A percentile compares a stretch with the other conserved stretches of the same genome.
phyloP scores from a whole-genome alignment of 768 basidiomycete genomes.

The Calocybe cyanea region DNA sequence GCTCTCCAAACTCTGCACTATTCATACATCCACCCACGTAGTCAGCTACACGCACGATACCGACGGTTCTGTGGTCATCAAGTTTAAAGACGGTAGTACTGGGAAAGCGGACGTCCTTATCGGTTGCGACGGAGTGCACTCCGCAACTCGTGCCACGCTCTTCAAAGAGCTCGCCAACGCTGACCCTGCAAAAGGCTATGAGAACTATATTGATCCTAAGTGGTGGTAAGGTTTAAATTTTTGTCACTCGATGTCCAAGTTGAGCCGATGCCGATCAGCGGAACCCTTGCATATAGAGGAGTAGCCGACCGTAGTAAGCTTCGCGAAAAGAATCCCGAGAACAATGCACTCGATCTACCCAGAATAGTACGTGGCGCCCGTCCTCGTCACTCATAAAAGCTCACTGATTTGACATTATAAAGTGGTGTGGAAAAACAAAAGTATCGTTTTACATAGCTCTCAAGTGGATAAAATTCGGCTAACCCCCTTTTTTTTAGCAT shows the following conservation, averaged over 20 bases:
- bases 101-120: slow-evolving; percentile 32
- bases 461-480: too few relatives aligned
- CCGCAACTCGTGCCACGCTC: slow-evolving; percentile 17
- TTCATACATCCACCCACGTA: slow-evolving; percentile 22
- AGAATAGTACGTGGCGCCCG: slow-evolving; percentile 6
- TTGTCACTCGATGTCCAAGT: too few relatives aligned
- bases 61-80: slow-evolving; percentile 13
- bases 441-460: too few relatives aligned
- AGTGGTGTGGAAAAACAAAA: slow-evolving; percentile 12
- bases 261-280: too few relatives aligned
- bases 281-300: slow-evolving; percentile 5
- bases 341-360: background rate
- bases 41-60: slow-evolving; percentile 9
- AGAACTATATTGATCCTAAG: slow-evolving; percentile 4
- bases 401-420: too few relatives aligned
- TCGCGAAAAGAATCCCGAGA: background rate
- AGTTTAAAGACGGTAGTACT: slow-evolving; percentile 22
- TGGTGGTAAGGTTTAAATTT: slow-evolving; percentile 7
- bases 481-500: slow-evolving; percentile 15
- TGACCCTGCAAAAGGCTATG: background rate
- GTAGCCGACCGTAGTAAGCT: slow-evolving; percentile 1
- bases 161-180: slow-evolving; percentile 6
- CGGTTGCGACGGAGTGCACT: slow-evolving; percentile 40
- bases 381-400: too few relatives aligned
- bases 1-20: slow-evolving; percentile 18